A percentile compares a stretch with the other conserved stretches of the same genome.
Evolutionary conservation across 768 basidiomycete species (phyloP).

Genomic region (Galerina marginata): DNA sequence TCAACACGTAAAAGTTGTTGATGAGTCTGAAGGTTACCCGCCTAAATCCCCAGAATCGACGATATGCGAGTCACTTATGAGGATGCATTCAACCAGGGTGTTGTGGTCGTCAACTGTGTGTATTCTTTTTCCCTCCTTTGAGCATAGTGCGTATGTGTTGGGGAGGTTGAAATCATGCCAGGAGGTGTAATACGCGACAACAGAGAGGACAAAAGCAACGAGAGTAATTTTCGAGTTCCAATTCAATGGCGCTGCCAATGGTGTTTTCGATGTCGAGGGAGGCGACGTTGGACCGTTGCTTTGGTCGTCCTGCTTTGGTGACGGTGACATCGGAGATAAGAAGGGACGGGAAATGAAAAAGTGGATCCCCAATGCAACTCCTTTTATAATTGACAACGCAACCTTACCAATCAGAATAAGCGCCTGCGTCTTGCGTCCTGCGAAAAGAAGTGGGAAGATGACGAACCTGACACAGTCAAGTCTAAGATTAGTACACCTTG

Average conservation of each 20-base stretch:
- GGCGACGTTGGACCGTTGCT: no score
- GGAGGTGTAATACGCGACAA: not conserved
- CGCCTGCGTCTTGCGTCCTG: no score
- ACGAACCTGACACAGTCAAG: no score
- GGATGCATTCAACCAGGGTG: conserved; percentile 63
- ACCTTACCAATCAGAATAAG: no score
- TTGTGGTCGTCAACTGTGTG: conserved; percentile 69
- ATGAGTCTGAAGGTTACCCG: conserved; percentile 39
- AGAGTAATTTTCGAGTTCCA: not conserved
- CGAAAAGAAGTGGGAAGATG: no score
- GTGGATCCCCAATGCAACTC: no score
- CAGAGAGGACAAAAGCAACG: not conserved
- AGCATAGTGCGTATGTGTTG: conserved; percentile 63
- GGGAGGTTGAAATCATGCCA: not conserved
- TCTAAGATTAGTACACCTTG: no score
- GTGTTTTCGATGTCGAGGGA: no score
- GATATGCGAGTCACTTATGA: conserved; percentile 58
- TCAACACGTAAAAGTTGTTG: conserved; percentile 34
- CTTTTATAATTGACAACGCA: no score
- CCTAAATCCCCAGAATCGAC: conserved; percentile 59
- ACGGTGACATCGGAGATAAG: no score
- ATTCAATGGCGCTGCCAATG: no score
- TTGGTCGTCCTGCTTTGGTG: not conserved
- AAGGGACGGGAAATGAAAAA: no score
- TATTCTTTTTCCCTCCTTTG: conserved; percentile 52